These are phyloP conservation scores for Medicago truncatula DNA, from an alignment of 306 rosid species.

Conservation along the genomic window DNA sequence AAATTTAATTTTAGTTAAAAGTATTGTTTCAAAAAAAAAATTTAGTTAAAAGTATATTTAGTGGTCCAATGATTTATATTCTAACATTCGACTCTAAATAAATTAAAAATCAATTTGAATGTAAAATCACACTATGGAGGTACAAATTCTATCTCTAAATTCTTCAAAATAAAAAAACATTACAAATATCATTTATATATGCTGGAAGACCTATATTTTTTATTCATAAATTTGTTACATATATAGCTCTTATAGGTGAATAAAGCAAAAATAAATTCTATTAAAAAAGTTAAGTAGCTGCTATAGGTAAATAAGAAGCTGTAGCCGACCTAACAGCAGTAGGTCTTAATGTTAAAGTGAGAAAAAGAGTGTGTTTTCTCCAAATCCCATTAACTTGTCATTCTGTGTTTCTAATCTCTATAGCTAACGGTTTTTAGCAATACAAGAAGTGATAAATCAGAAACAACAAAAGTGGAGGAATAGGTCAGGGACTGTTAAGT, in stretches of 20 bases:
- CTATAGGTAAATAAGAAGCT: constrained; percentile 6
- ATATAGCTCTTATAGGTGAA: neutral
- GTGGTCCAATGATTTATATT: no score
- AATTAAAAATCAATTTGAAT: no score
- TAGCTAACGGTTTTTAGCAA: constrained; percentile 68
- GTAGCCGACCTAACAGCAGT: constrained; percentile 63
- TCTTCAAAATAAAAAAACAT: no score
- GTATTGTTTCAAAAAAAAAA: no score
- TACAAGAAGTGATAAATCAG: constrained; percentile 34
- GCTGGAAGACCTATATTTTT: neutral
- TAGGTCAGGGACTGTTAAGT: constrained; percentile 46
- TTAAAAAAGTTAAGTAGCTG: neutral
- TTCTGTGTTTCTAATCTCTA: constrained; percentile 55
- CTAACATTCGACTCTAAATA: no score
- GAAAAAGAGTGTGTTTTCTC: neutral
- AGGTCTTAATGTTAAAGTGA: constrained; percentile 37
- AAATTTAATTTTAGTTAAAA: no score
- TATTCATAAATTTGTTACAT: neutral
- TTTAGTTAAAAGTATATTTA: no score
- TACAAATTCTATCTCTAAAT: no score
- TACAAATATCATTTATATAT: no score
- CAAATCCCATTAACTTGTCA: constrained; percentile 56
- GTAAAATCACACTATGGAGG: no score
- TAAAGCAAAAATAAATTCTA: neutral
- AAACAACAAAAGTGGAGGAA: constrained; percentile 42